These are phyloP conservation scores for Hypoxylon lienhwacheense DNA, from an alignment of 495 filamentous ascomycete species.

Conservation along the genomic window DNA sequence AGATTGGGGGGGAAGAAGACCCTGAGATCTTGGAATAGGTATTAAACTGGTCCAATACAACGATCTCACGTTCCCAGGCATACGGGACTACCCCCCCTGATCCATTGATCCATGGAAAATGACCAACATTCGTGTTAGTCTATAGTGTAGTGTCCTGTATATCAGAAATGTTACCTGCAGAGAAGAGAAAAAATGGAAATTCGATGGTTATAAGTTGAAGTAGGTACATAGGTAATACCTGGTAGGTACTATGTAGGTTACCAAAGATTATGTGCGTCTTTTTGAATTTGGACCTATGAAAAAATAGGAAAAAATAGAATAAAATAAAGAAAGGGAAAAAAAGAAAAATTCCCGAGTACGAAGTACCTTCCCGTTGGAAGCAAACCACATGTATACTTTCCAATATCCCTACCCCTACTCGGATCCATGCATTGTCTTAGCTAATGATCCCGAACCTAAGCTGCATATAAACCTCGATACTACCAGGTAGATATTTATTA, in stretches of 20 bases:
- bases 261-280: too few relatives aligned
- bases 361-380: too few relatives aligned
- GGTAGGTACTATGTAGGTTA: neutral
- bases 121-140: conserved; percentile 5
- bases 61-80: conserved; percentile 19
- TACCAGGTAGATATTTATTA: too few relatives aligned
- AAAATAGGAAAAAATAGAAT: neutral
- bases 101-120: conserved; percentile 13
- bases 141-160: conserved; percentile 6
- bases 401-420: neutral
- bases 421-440: neutral
- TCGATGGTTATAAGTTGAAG: too few relatives aligned
- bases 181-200: neutral
- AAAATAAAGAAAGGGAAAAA: too few relatives aligned
- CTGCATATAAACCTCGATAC: too few relatives aligned
- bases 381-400: too few relatives aligned
- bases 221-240: too few relatives aligned
- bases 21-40: conserved; percentile 23
- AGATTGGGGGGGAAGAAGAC: conserved; percentile 18
- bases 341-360: too few relatives aligned
- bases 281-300: too few relatives aligned
- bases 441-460: conserved; percentile 1
- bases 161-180: conserved; percentile 3
- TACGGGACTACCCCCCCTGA: conserved; percentile 12
- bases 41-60: conserved; percentile 12